phyloP scores from a whole-genome alignment of 768 basidiomycete genomes.

The Butyriboletus loyo region DNA sequence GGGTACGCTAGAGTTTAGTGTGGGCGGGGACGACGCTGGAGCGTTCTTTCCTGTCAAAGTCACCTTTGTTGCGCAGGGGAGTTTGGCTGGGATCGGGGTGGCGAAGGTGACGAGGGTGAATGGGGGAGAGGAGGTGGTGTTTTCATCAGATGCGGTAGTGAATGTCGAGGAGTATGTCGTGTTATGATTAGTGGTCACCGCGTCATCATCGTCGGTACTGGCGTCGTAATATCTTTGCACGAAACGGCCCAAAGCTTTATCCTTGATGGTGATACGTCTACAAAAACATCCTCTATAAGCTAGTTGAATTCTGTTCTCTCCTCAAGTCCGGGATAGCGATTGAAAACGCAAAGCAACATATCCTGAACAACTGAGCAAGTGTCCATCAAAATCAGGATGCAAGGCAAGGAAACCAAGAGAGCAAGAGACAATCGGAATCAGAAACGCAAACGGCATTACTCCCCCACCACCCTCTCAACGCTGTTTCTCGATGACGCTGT shows the following conservation, averaged over 20 bases:
- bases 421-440: not conserved
- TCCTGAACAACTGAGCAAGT: not conserved
- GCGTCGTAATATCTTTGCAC: not conserved
- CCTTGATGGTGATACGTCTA: not conserved
- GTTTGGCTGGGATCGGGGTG: conserved; percentile 74
- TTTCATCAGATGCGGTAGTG: conserved; percentile 55
- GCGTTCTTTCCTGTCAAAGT: conserved; percentile 93
- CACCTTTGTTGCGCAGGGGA: conserved; percentile 75
- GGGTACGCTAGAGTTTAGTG: conserved; percentile 89
- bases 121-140: conserved; percentile 46
- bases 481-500: conserved; percentile 8
- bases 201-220: not conserved
- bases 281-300: not conserved
- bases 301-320: not conserved
- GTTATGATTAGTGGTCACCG: conserved; percentile 27
- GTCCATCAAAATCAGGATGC: not conserved
- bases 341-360: not conserved
- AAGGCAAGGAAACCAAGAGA: not conserved
- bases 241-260: not conserved
- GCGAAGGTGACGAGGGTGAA: conserved; percentile 53
- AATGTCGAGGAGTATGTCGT: conserved; percentile 57
- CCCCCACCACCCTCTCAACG: not conserved
- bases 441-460: not conserved
- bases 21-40: conserved; percentile 77
- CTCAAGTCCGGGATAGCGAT: not conserved